These are phyloP conservation scores for Tillandsia fasciculata DNA, from an alignment of 176 grass and related monocot genomes.

Conservation along the genomic window DNA sequence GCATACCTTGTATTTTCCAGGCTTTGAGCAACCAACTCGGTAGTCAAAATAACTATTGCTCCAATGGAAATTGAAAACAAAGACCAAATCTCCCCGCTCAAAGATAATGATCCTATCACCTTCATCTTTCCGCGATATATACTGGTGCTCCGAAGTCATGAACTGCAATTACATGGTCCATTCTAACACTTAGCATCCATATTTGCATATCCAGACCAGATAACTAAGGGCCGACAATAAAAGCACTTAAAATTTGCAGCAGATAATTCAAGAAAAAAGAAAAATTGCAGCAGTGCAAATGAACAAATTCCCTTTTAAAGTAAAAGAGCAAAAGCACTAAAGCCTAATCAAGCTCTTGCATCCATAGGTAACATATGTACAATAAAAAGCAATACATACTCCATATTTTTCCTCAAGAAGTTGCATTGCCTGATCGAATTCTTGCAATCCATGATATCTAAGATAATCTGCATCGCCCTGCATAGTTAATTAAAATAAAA, in stretches of 20 bases:
- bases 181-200: too few species aligned
- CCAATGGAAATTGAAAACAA: slow-evolving; percentile 98
- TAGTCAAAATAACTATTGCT: slow-evolving; percentile 80
- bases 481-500: slow-evolving; percentile 6
- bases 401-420: slow-evolving; percentile 83
- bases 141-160: slow-evolving; percentile 91
- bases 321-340: background rate
- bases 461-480: slow-evolving; percentile 87
- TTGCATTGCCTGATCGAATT: slow-evolving; percentile 87
- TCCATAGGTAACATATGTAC: background rate
- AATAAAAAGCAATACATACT: slow-evolving; percentile 33
- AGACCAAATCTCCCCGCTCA: slow-evolving; percentile 75
- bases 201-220: too few species aligned
- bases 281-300: background rate
- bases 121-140: slow-evolving; percentile 87
- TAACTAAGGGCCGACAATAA: too few species aligned
- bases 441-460: slow-evolving; percentile 66
- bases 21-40: slow-evolving; percentile 57
- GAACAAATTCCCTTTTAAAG: background rate
- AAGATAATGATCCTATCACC: slow-evolving; percentile 77
- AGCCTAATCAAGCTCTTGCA: too few species aligned
- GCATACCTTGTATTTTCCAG: slow-evolving; percentile 77
- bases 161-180: slow-evolving; percentile 49
- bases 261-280: background rate
- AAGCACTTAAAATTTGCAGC: too few species aligned